Conservation (phyloP, 2,329 filamentous ascomycete genomes). For the Emmonsiellopsis sp. region DNA sequence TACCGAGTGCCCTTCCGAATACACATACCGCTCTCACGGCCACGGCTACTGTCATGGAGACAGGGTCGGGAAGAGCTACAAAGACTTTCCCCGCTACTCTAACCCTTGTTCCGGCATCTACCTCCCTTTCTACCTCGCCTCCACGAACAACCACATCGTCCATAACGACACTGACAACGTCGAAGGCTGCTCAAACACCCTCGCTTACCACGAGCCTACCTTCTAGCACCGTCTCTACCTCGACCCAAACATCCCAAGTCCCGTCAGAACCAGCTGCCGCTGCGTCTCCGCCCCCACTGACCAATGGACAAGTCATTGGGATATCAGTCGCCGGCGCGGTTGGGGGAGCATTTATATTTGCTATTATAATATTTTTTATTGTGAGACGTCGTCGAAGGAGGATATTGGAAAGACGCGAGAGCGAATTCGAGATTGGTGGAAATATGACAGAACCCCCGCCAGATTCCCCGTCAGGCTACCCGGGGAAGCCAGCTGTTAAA, state of each 20-base stretch:
- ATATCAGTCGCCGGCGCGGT: slow-evolving; percentile 28
- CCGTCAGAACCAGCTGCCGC: not conserved
- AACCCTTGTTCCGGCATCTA: slow-evolving; percentile 5
- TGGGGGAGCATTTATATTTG: slow-evolving; percentile 25
- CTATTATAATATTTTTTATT: slow-evolving; percentile 23
- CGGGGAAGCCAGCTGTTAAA: not conserved
- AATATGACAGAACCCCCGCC: slow-evolving; percentile 25
- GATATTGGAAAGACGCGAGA: slow-evolving; percentile 14
- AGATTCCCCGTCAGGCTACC: slow-evolving; percentile 11
- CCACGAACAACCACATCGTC: not conserved
- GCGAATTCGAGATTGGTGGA: slow-evolving; percentile 29
- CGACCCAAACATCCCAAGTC: not conserved
- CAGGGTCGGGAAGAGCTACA: slow-evolving; percentile 1
- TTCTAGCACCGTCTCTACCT: not conserved
- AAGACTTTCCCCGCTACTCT: slow-evolving; percentile 10
- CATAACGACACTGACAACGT: not conserved
- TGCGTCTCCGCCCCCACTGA: not conserved
- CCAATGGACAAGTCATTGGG: slow-evolving; percentile 16
- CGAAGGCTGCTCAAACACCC: not conserved
- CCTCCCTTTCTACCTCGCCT: not conserved
- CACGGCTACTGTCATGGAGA: slow-evolving; percentile 2
- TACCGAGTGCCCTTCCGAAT: slow-evolving; percentile 43
- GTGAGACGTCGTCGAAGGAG: slow-evolving; percentile 20
- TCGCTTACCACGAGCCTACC: not conserved
- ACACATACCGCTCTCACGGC: slow-evolving; percentile 40